Evolutionary conservation across 73 alveolate genomes (phyloP).

Genomic region (Symbiodinium natans): DNA sequence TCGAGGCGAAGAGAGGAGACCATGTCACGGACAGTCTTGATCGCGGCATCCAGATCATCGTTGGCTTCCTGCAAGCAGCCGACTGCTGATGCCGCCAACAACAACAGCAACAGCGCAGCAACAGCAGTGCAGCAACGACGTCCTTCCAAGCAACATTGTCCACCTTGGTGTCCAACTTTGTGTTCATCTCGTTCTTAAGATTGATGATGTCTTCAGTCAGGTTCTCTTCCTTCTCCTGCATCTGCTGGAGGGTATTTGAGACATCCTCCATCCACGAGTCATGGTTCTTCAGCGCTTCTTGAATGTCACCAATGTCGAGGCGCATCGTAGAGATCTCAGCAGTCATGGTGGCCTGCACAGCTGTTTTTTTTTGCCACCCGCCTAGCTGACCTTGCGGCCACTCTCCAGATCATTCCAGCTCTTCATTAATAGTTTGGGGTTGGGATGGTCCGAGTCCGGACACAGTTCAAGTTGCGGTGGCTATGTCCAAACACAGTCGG

Average conservation of each 20-base stretch:
- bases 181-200: slow-evolving; percentile 83
- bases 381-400: no score
- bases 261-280: slow-evolving; percentile 94
- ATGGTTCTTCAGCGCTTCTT: slow-evolving; percentile 93
- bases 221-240: slow-evolving; percentile 93
- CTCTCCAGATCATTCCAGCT: no score
- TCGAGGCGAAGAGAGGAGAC: slow-evolving; percentile 92
- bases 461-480: no score
- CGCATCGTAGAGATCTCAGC: slow-evolving; percentile 93
- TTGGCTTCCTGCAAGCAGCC: slow-evolving; percentile 64
- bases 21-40: slow-evolving; percentile 93
- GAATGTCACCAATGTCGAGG: slow-evolving; percentile 85
- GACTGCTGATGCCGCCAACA: no score
- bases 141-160: slow-evolving; percentile 94
- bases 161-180: slow-evolving; percentile 93
- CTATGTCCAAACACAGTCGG: background rate
- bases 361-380: background rate
- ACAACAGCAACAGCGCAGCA: no score
- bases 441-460: no score
- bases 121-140: background rate
- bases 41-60: slow-evolving; percentile 82
- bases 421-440: no score
- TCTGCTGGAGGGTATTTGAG: slow-evolving; percentile 93
- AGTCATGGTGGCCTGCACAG: slow-evolving; percentile 74
- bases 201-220: slow-evolving; percentile 87